Conservation (phyloP, 169 alveolate genomes). For the Eimeria acervulina region DNA sequence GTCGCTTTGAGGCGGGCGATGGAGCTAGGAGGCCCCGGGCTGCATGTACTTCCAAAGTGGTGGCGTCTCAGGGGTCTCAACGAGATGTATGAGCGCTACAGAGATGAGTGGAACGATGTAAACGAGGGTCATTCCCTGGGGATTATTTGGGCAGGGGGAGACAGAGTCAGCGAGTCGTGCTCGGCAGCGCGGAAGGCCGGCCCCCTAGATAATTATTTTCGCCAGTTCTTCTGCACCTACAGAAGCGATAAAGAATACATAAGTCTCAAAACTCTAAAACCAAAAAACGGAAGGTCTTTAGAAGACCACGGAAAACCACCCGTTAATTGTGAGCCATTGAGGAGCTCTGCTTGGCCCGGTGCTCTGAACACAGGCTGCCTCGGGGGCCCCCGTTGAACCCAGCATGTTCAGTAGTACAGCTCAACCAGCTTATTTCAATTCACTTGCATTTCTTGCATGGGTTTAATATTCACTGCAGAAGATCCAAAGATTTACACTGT, state of each 20-base stretch:
- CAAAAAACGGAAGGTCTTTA: slow-evolving; percentile 20
- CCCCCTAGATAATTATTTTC: slow-evolving; percentile 2
- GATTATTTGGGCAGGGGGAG: slow-evolving; percentile 46
- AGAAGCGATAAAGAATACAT: background rate
- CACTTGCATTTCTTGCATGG: background rate
- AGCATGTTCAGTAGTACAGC: background rate
- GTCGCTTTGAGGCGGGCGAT: slow-evolving; percentile 53
- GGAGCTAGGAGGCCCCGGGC: slow-evolving; percentile 65
- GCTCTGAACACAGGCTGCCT: slow-evolving; percentile 73
- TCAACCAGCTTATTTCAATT: background rate
- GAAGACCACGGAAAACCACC: background rate
- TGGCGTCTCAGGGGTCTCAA: slow-evolving; percentile 44
- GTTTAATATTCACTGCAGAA: background rate
- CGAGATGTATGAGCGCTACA: background rate
- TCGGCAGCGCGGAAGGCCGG: slow-evolving; percentile 69
- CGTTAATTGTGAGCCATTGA: slow-evolving; percentile 1
- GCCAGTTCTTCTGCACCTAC: slow-evolving; percentile 25
- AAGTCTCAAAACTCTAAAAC: slow-evolving; percentile 15
- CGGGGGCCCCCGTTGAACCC: slow-evolving; percentile 57
- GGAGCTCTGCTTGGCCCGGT: slow-evolving; percentile 74
- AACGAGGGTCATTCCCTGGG: slow-evolving; percentile 41
- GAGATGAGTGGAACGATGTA: background rate
- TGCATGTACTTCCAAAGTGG: background rate
- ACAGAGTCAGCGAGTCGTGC: slow-evolving; percentile 72
- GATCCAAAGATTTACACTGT: background rate